Conservation (phyloP, 192 early-diverging fungal species). For the Linnemannia exigua region DNA sequence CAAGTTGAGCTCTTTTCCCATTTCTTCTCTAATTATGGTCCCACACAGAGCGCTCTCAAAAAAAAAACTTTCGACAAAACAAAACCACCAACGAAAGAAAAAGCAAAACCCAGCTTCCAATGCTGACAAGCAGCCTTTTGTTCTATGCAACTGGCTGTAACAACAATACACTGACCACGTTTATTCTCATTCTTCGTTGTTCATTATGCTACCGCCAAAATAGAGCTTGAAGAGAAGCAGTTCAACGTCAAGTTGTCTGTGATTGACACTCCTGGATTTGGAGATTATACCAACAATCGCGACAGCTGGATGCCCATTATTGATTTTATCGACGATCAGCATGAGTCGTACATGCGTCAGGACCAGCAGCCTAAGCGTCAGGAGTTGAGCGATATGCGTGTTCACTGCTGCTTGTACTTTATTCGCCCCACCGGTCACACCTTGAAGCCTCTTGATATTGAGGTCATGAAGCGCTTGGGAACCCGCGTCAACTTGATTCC, state of each 20-base stretch:
- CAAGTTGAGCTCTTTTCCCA: conserved; percentile 12
- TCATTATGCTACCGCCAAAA: background rate
- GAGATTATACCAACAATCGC: conserved; percentile 93
- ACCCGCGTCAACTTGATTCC: conserved; percentile 98
- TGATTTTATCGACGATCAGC: conserved; percentile 99
- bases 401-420: conserved; percentile 99
- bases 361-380: conserved; percentile 90
- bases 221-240: conserved; percentile 97
- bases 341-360: conserved; percentile 93
- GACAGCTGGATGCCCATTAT: conserved; percentile 99
- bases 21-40: conserved; percentile 31
- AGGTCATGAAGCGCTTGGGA: conserved; percentile 98
- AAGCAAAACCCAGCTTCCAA: background rate
- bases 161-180: background rate
- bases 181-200: background rate
- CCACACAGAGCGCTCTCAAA: conserved; percentile 32
- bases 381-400: conserved; percentile 92
- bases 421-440: conserved; percentile 98
- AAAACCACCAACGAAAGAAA: background rate
- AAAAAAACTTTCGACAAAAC: conserved; percentile 3
- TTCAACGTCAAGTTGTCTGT: conserved; percentile 97
- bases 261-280: conserved; percentile 93
- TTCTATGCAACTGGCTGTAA: background rate
- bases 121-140: background rate
- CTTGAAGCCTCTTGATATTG: conserved; percentile 93